Conservation (phyloP, 306 rosid species). For the Quercus engelmannii region DNA sequence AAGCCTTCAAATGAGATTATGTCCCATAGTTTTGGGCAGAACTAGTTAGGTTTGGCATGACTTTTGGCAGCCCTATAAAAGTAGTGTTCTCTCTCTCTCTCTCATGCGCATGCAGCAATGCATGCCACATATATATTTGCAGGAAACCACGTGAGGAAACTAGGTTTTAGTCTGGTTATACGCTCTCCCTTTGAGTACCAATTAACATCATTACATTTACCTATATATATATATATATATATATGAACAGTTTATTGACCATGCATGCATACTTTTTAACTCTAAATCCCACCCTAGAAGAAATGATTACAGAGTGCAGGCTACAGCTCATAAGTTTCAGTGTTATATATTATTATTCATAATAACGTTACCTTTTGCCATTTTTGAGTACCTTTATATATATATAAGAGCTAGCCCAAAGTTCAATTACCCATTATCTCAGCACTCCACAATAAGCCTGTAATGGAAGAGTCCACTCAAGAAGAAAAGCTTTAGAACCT, state of each 20-base stretch:
- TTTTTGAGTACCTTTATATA: not conserved
- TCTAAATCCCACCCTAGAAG: too few species aligned
- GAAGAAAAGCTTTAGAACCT: slow-evolving; percentile 33
- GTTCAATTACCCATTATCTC: slow-evolving; percentile 9
- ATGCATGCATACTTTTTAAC: too few species aligned
- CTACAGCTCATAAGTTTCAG: too few species aligned
- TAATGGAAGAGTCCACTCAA: slow-evolving; percentile 25
- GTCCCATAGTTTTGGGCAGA: not conserved
- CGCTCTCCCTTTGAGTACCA: too few species aligned
- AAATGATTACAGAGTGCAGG: too few species aligned
- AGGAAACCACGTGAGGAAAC: slow-evolving; percentile 2
- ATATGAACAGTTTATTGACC: too few species aligned
- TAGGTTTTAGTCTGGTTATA: too few species aligned
- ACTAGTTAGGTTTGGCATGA: not conserved
- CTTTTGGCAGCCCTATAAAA: not conserved
- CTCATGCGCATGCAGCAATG: slow-evolving; percentile 26
- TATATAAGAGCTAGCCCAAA: slow-evolving; percentile 6
- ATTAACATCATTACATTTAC: too few species aligned
- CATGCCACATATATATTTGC: slow-evolving; percentile 33
- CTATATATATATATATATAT: too few species aligned
- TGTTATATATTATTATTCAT: too few species aligned
- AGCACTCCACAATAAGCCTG: slow-evolving; percentile 18
- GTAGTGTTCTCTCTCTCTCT: not conserved
- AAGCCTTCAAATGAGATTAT: not conserved
- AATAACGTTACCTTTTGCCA: too few species aligned